These are phyloP conservation scores for Saccharomyces pastorianus DNA, from an alignment of 1,139 yeast species.

Conservation along the genomic window DNA sequence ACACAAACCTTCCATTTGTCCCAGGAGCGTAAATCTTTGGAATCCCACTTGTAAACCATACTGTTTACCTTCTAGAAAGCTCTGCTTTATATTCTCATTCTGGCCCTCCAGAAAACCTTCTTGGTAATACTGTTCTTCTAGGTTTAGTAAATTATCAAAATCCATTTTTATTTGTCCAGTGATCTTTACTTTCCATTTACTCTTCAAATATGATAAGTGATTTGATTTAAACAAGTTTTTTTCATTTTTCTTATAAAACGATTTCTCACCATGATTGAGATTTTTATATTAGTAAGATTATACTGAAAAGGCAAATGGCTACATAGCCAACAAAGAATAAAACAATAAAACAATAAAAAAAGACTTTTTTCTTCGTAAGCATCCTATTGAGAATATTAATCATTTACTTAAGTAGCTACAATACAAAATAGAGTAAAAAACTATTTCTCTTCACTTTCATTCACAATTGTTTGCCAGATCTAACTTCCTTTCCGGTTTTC, in stretches of 20 bases:
- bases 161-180: slow-evolving; percentile 12
- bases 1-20: slow-evolving; percentile 52
- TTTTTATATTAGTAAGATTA: background rate
- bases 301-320: background rate
- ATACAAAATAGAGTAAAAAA: background rate
- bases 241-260: background rate
- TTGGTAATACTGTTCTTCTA: slow-evolving; percentile 41
- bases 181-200: background rate
- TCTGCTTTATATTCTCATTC: slow-evolving; percentile 44
- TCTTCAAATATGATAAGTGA: background rate
- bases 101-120: slow-evolving; percentile 52
- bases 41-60: slow-evolving; percentile 75
- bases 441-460: background rate
- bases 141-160: slow-evolving; percentile 20
- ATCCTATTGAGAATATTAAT: background rate
- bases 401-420: background rate
- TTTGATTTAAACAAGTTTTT: background rate
- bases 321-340: background rate
- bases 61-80: slow-evolving; percentile 63
- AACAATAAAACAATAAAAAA: background rate
- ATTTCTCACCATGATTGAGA: background rate
- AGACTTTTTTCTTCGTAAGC: background rate
- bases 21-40: slow-evolving; percentile 57
- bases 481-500: slow-evolving; percentile 85
- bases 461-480: slow-evolving; percentile 40